phyloP scores from a whole-genome alignment of 2,329 filamentous ascomycete genomes.

The Colletotrichum zoysiae region DNA sequence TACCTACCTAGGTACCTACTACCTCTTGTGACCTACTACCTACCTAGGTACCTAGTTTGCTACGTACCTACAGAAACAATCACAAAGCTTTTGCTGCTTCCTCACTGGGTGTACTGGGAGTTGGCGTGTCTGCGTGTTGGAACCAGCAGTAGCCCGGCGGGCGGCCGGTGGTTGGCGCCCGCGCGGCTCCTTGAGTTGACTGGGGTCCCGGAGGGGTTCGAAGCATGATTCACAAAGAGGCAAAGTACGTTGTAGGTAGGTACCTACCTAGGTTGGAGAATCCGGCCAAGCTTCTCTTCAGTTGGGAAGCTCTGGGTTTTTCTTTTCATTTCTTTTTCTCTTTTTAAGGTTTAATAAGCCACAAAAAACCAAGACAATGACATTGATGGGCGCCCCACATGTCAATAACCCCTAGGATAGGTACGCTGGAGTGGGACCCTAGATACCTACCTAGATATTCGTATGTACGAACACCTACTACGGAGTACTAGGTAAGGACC shows the following conservation, averaged over 20 bases:
- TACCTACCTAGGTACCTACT: no score
- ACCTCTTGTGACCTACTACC: background rate
- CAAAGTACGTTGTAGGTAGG: no score
- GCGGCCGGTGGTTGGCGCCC: background rate
- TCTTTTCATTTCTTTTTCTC: background rate
- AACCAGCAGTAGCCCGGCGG: background rate
- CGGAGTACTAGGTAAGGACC: no score
- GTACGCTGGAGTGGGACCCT: background rate
- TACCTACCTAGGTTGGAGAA: background rate
- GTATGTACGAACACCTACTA: no score
- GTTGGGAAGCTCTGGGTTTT: background rate
- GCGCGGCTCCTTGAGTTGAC: background rate
- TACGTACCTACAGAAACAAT: background rate
- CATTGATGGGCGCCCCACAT: background rate
- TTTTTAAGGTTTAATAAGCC: conserved; percentile 40
- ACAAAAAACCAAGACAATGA: background rate
- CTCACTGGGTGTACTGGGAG: background rate
- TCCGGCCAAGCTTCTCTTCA: background rate
- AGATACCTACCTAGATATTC: no score
- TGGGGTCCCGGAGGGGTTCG: background rate
- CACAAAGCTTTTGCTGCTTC: background rate
- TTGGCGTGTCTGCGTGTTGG: background rate
- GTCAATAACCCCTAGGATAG: conserved; percentile 1
- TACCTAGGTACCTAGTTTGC: no score
- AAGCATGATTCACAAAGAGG: background rate